Percentiles rank a stretch among this genome's conserved stretches.
phyloP scores from a whole-genome alignment of 495 filamentous ascomycete genomes.

The Parathielavia hyrcaniae region DNA sequence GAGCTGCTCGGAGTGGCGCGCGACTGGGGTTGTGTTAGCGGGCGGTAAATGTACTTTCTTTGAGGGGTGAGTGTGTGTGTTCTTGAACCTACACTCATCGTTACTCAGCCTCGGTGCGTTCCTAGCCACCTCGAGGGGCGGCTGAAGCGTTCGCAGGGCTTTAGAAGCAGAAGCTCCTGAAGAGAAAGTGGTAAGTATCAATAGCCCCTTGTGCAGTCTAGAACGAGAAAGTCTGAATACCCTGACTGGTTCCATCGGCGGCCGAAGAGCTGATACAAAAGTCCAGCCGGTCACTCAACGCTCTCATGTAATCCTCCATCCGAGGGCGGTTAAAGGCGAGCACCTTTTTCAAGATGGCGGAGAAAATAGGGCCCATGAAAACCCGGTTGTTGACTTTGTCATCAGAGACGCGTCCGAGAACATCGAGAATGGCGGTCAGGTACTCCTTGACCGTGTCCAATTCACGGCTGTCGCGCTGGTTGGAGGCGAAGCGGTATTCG shows the following conservation, averaged over 20 bases:
- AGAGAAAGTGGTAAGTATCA: neutral
- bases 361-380: neutral
- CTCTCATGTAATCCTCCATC: constrained; percentile 5
- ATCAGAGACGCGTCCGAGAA: constrained; percentile 4
- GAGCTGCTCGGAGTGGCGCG: neutral
- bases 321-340: constrained; percentile 18
- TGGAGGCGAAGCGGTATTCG: constrained; percentile 28
- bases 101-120: neutral
- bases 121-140: neutral
- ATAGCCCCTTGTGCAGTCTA: neutral
- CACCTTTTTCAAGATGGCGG: constrained; percentile 5
- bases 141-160: neutral
- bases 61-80: no score
- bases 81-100: constrained; percentile 11
- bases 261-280: constrained; percentile 13
- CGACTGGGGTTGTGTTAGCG: constrained; percentile 1
- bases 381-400: neutral
- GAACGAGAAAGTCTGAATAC: neutral
- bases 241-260: neutral
- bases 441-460: neutral
- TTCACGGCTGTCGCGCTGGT: constrained; percentile 8
- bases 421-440: constrained; percentile 6
- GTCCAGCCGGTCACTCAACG: neutral
- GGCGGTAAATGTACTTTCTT: neutral
- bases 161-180: neutral